Evolutionary conservation across 1,284 basidiomycete genomes (phyloP), one percentile per base, ranked within the genome.

Genomic region (Ganoderma leucocontextum): DNA sequence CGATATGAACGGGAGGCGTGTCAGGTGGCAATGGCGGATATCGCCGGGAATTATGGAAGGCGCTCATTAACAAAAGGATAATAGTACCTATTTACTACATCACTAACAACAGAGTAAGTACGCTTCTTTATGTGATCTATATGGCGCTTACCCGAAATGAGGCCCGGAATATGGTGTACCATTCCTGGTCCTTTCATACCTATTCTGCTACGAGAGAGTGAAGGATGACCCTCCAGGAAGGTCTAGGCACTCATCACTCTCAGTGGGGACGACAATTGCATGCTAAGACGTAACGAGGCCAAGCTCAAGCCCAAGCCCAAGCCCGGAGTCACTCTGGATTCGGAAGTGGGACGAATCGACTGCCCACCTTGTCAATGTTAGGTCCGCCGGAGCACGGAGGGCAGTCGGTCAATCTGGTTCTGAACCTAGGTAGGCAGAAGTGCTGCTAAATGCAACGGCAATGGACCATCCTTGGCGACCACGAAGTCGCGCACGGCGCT

Each of bases 261-360:
- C 80, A 67, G 91, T 86, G 0, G 87, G 86, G 74, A 87, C 88
- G 4, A 84, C 83, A 63, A 89, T 85, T 38, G 89, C 77, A 75
- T 90, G 89, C 86, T 89, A 68, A 13, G 41, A 12, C 17, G n/a
- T 8, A 4, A 13, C 29, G 41, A 59, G 10, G 9, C 49, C 22
- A 22, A 17, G 12, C 15, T 33, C 39, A 41, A 49, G 19, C 47
- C 49, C 22, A 22, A 17, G 12, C 15, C 38, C 39, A 41, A 49
- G 19, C 47, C 22, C 22, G 4, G 22, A 13, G 22, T 59, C 19
- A 22, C 29, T 10, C 9, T 62, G n/a, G 52, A 62, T 63, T 17
- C 36, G 53, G 38, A 38, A 15, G 35, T 17, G 53, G 60, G 59
- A 39, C 62, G 35, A 58, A 33, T 47, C 39, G 66, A 25, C 9